Conservation (phyloP, 495 filamentous ascomycete species). For the Penicillium roqueforti region DNA sequence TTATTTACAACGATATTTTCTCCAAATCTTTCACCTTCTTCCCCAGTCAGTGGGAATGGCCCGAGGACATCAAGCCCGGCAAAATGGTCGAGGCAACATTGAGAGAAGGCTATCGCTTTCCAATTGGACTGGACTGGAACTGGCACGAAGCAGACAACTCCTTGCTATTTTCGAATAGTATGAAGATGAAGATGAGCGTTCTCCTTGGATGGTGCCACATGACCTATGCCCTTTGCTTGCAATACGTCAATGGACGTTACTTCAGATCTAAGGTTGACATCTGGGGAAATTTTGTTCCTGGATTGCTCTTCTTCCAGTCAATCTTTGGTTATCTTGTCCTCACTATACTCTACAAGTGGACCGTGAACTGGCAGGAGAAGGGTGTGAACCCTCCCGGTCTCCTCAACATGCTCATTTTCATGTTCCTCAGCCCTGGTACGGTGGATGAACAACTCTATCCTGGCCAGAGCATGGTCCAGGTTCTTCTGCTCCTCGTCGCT, state of each 20-base stretch:
- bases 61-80: conserved; percentile 58
- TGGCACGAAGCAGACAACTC: conserved; percentile 97
- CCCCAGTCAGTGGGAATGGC: conserved; percentile 84
- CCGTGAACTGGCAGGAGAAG: conserved; percentile 75
- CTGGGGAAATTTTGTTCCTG: conserved; percentile 93
- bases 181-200: conserved; percentile 99
- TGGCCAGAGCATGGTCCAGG: conserved; percentile 71
- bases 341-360: conserved; percentile 96
- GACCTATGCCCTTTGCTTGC: conserved; percentile 94
- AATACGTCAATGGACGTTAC: conserved; percentile 87
- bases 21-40: conserved; percentile 87
- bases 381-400: conserved; percentile 70
- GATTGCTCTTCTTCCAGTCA: conserved; percentile 98
- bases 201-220: conserved; percentile 95
- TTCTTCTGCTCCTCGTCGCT: conserved; percentile 76
- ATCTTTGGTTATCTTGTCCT: conserved; percentile 97
- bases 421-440: conserved; percentile 87
- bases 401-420: conserved; percentile 99
- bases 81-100: conserved; percentile 59
- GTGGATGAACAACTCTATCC: conserved; percentile 70
- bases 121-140: conserved; percentile 93
- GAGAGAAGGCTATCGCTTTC: conserved; percentile 74
- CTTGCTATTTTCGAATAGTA: conserved; percentile 90
- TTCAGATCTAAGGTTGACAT: conserved; percentile 94
- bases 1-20: conserved; percentile 98